Conservation (phyloP, 192 early-diverging fungal species). For the Dissophora ornata region DNA sequence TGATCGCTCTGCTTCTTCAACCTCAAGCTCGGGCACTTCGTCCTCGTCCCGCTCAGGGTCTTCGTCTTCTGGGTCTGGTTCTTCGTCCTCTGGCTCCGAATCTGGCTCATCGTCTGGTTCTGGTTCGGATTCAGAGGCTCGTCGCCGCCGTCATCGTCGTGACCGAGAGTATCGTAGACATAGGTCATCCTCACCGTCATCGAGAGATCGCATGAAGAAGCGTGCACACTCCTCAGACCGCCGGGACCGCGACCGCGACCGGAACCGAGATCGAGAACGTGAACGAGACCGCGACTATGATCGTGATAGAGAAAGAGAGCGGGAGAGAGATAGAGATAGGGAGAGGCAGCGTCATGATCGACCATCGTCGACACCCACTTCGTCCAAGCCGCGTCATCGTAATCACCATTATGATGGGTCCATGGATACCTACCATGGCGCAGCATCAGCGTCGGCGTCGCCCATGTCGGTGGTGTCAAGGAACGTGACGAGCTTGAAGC, state of each 20-base stretch:
- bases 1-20: slow-evolving; percentile 19
- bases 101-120: slow-evolving; percentile 18
- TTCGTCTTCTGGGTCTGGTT: slow-evolving; percentile 13
- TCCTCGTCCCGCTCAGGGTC: slow-evolving; percentile 18
- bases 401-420: slow-evolving; percentile 13
- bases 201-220: slow-evolving; percentile 24
- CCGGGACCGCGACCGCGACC: slow-evolving; percentile 12
- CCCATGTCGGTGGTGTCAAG: slow-evolving; percentile 37
- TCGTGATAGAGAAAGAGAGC: slow-evolving; percentile 6
- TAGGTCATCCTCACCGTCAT: slow-evolving; percentile 11
- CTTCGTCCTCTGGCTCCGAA: slow-evolving; percentile 2
- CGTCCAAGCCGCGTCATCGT: slow-evolving; percentile 11
- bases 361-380: slow-evolving; percentile 2
- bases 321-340: slow-evolving; percentile 9
- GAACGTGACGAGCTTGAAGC: slow-evolving; percentile 38
- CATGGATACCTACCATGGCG: slow-evolving; percentile 11
- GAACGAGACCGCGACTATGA: slow-evolving; percentile 12
- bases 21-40: slow-evolving; percentile 21
- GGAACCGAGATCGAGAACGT: slow-evolving; percentile 2
- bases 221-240: slow-evolving; percentile 22
- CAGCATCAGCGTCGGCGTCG: slow-evolving; percentile 36
- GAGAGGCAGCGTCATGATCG: not conserved
- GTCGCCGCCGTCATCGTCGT: slow-evolving; percentile 16
- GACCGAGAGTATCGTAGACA: slow-evolving; percentile 4
- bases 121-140: slow-evolving; percentile 14